A percentile compares a stretch with the other conserved stretches of the same genome.
phyloP scores from a whole-genome alignment of 805 yeast species.

The Nakazawaea holstii region DNA sequence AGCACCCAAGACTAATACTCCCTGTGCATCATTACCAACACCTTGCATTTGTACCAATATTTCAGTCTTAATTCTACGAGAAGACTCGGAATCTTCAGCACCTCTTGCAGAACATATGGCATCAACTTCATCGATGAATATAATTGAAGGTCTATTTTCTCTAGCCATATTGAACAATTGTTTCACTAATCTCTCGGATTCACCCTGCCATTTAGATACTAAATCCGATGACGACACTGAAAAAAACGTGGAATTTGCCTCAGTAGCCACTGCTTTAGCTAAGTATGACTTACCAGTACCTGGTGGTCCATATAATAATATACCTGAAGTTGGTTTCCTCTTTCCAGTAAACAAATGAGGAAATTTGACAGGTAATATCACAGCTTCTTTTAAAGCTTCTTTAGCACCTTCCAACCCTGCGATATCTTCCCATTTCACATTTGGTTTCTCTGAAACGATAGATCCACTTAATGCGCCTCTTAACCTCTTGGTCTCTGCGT shows the following conservation, averaged over 20 bases:
- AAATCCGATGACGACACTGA: conserved; percentile 94
- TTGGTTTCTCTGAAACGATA: conserved; percentile 85
- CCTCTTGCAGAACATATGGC: conserved; percentile 98
- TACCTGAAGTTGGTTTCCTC: conserved; percentile 89
- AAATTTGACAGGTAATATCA: conserved; percentile 90
- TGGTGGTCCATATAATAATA: conserved; percentile 85
- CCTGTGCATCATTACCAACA: conserved; percentile 90
- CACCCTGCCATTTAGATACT: conserved; percentile 99
- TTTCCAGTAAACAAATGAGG: conserved; percentile 95
- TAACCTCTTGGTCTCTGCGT: conserved; percentile 80
- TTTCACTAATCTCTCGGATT: conserved; percentile 91
- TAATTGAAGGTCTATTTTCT: conserved; percentile 91
- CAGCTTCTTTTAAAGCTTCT: conserved; percentile 96
- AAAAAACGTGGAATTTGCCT: conserved; percentile 94
- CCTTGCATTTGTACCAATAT: conserved; percentile 98
- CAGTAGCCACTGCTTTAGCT: conserved; percentile 98
- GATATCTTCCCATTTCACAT: conserved; percentile 90
- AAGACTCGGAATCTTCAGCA: conserved; percentile 95
- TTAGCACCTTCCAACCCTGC: conserved; percentile 96
- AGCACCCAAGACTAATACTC: conserved; percentile 93
- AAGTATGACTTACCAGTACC: conserved; percentile 97
- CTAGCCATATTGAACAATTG: conserved; percentile 95
- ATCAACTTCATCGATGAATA: conserved; percentile 96
- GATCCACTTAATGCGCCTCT: conserved; percentile 91
- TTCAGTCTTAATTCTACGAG: conserved; percentile 93